Evolutionary conservation across 2,329 filamentous ascomycete species (phyloP).

Genomic region (Epichloe amarillans): DNA sequence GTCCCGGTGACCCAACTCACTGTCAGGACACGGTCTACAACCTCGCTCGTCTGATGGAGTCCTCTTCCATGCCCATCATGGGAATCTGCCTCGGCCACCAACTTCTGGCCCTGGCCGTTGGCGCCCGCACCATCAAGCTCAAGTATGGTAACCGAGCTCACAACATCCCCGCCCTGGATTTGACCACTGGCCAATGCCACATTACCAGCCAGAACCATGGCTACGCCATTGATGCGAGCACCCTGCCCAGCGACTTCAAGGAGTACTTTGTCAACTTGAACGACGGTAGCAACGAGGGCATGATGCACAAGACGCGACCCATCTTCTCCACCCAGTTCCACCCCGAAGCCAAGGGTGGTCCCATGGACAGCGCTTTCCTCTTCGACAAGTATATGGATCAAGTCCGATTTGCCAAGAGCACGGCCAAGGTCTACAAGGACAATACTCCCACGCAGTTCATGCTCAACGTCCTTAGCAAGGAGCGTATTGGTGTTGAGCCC

Average conservation of each 20-base stretch:
- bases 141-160: conserved; percentile 99
- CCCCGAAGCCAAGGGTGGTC: conserved; percentile 93
- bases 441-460: conserved; percentile 79
- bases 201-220: conserved; percentile 98
- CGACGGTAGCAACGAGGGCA: conserved; percentile 91
- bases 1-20: conserved; percentile 93
- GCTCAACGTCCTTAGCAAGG: conserved; percentile 82
- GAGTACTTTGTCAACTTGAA: conserved; percentile 99
- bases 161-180: conserved; percentile 91
- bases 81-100: conserved; percentile 97
- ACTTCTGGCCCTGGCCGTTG: conserved; percentile 78
- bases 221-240: conserved; percentile 81
- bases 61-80: conserved; percentile 84
- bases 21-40: conserved; percentile 92
- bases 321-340: conserved; percentile 99
- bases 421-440: conserved; percentile 66
- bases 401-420: conserved; percentile 78
- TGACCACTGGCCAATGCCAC: conserved; percentile 94
- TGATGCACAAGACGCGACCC: conserved; percentile 90
- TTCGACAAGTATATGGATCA: conserved; percentile 94
- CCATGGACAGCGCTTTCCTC: conserved; percentile 87
- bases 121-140: conserved; percentile 86
- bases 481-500: conserved; percentile 81
- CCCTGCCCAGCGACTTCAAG: conserved; percentile 77
- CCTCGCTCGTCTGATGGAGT: conserved; percentile 79